Percentiles rank a stretch among this genome's conserved stretches.
These are phyloP conservation scores for Wickerhamiella hasegawae DNA, from an alignment of 805 yeast genomes.

Conservation along the genomic window DNA sequence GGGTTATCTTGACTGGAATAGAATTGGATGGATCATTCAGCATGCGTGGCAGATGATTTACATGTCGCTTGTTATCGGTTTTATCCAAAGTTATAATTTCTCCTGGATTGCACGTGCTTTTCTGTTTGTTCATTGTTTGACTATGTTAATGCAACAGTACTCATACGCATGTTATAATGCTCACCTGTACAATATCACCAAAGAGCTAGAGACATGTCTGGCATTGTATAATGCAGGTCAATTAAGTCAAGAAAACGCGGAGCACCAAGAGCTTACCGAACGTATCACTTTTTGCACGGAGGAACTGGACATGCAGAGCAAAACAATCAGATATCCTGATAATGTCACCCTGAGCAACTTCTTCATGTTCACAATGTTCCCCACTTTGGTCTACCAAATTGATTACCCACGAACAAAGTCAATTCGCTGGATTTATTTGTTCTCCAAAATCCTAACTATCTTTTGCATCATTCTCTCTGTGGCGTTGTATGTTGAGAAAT, in stretches of 20 bases:
- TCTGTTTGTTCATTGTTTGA: conserved; percentile 67
- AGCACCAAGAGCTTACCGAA: conserved; percentile 22
- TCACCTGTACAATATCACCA: conserved; percentile 33
- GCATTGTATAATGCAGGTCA: conserved; percentile 1
- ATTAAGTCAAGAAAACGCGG: neutral
- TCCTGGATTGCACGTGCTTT: conserved; percentile 91
- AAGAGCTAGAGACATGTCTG: conserved; percentile 4
- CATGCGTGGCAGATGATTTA: conserved; percentile 38
- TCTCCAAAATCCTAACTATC: conserved; percentile 57
- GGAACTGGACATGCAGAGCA: conserved; percentile 49
- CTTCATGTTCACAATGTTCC: conserved; percentile 72
- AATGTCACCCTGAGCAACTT: conserved; percentile 53
- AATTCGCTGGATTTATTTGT: conserved; percentile 55
- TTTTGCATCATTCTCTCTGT: conserved; percentile 76
- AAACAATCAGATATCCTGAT: conserved; percentile 40
- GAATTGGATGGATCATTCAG: conserved; percentile 48
- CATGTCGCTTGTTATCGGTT: conserved; percentile 35
- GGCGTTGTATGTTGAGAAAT: conserved; percentile 63
- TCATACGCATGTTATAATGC: conserved; percentile 89
- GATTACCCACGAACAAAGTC: conserved; percentile 61
- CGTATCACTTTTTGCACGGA: conserved; percentile 54
- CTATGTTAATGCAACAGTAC: conserved; percentile 87
- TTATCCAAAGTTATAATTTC: conserved; percentile 39
- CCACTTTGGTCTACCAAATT: conserved; percentile 54
- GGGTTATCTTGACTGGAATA: conserved; percentile 40